These are phyloP conservation scores for Psilocybe subaeruginosa DNA, from an alignment of 768 basidiomycete species.

Conservation along the genomic window DNA sequence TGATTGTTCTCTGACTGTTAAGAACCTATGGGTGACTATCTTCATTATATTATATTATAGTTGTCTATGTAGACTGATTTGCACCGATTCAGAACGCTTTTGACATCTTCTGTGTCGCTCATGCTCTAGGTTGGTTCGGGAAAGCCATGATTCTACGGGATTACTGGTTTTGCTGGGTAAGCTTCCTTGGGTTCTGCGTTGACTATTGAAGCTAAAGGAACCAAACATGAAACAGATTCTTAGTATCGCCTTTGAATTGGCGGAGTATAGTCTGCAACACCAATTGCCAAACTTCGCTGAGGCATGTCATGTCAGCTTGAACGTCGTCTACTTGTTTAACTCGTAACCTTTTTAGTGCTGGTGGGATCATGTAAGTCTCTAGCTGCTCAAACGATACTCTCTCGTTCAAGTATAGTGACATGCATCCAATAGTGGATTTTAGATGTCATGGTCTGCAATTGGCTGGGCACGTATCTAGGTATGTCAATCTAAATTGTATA, in stretches of 20 bases:
- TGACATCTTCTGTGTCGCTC: slow-evolving; percentile 87
- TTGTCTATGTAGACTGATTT: slow-evolving; percentile 10
- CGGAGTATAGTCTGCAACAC: slow-evolving; percentile 87
- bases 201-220: slow-evolving; percentile 10
- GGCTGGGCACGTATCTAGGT: slow-evolving; percentile 86
- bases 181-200: slow-evolving; percentile 19
- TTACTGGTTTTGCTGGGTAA: slow-evolving; percentile 94
- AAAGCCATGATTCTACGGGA: slow-evolving; percentile 90
- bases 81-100: slow-evolving; percentile 60
- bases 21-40: slow-evolving; percentile 66
- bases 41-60: not conserved
- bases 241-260: slow-evolving; percentile 86
- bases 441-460: slow-evolving; percentile 87
- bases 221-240: slow-evolving; percentile 57
- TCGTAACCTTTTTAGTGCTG: slow-evolving; percentile 61
- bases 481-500: slow-evolving; percentile 21
- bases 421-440: slow-evolving; percentile 70
- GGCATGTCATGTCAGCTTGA: slow-evolving; percentile 46
- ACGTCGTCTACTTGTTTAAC: slow-evolving; percentile 14
- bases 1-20: slow-evolving; percentile 65
- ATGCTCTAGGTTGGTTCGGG: slow-evolving; percentile 88
- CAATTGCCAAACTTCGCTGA: slow-evolving; percentile 89
- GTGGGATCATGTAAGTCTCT: slow-evolving; percentile 84
- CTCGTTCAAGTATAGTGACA: slow-evolving; percentile 12
- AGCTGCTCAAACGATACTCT: not conserved